Base-by-base conservation (phyloP, 805 yeast genomes). In the Komagataella mondaviorum region DNA sequence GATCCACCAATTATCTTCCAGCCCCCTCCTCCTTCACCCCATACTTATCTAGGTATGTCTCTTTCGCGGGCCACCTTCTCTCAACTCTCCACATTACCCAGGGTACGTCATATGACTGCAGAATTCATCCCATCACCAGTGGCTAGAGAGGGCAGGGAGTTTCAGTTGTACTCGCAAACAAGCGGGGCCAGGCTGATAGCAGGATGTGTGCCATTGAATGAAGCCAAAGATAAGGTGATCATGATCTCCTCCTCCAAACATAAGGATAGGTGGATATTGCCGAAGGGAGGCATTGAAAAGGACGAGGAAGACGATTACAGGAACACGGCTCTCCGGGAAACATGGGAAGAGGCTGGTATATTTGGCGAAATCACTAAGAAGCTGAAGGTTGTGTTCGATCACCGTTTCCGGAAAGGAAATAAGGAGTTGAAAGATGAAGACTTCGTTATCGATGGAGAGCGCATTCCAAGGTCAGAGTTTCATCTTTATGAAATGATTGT, bases 271-370 rank as follows among this genome's bases (percentile, higher is more conserved):
- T 91, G 96, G 96, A 87, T 93, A 6, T 65, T 93, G 3, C 99
- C 99, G 4, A 93, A 93, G 64, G 99, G 99, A 39, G 99, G 99
- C 1, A 81, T 90, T 45, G 99, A 93, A 66, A 63, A 63, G 24
- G 99, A 93, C 64, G 99, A 88, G 65, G 66, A 69, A 3, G 75
- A 61, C 18, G 65, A 71, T 57, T 69, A 60, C 55, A 55, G 60
- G 14, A 51, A 67, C 3, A 69, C 86, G 4, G 97, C 97, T 0
- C 70, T 75, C 16, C 72, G 99, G 53, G 99, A 93, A 63, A 87
- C 96, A 0, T 93, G 99, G 99, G 99, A 93, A 65, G 99, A 93
- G 67, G 93, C 96, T 0, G 99, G 99, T 0, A 86, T 86, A 22
- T 76, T 75, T 43, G 96, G 97, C 6, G 68, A 63, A 16, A 72